These are phyloP conservation scores for Rhododendron vialii DNA, from an alignment of 148 eudicot species.

Conservation along the genomic window DNA sequence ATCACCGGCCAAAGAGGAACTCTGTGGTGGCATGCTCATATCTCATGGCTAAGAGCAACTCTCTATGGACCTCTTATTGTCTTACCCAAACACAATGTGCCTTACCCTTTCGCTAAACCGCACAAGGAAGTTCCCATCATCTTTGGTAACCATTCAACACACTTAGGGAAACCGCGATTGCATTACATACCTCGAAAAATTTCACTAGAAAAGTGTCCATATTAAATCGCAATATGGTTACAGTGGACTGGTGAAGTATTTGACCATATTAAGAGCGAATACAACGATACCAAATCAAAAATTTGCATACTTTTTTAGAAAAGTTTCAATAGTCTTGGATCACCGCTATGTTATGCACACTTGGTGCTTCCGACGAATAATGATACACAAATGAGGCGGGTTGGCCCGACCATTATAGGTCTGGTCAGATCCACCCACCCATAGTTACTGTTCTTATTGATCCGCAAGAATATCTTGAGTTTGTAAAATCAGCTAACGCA, in stretches of 20 bases:
- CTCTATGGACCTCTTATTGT: conserved; percentile 53
- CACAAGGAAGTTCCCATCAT: conserved; percentile 50
- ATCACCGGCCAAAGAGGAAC: conserved; percentile 65
- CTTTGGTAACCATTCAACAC: conserved; percentile 32
- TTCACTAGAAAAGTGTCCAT: not conserved
- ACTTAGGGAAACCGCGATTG: too few relatives aligned
- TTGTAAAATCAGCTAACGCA: not conserved
- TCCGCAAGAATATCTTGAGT: not conserved
- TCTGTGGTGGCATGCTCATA: conserved; percentile 55
- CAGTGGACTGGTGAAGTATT: too few relatives aligned
- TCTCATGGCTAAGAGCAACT: conserved; percentile 61
- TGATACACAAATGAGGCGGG: not conserved
- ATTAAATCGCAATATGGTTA: too few relatives aligned
- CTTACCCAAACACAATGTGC: conserved; percentile 36
- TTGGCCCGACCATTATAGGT: not conserved
- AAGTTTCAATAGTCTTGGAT: not conserved
- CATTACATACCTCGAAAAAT: not conserved
- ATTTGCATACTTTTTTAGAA: too few relatives aligned
- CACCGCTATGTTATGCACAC: not conserved
- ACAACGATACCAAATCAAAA: not conserved
- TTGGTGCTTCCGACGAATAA: not conserved
- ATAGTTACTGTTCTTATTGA: not conserved
- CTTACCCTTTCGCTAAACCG: conserved; percentile 63
- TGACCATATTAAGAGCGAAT: not conserved
- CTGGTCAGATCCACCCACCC: not conserved